Base-by-base conservation (phyloP, 805 yeast genomes). In the Danielozyma ontarioensis region DNA sequence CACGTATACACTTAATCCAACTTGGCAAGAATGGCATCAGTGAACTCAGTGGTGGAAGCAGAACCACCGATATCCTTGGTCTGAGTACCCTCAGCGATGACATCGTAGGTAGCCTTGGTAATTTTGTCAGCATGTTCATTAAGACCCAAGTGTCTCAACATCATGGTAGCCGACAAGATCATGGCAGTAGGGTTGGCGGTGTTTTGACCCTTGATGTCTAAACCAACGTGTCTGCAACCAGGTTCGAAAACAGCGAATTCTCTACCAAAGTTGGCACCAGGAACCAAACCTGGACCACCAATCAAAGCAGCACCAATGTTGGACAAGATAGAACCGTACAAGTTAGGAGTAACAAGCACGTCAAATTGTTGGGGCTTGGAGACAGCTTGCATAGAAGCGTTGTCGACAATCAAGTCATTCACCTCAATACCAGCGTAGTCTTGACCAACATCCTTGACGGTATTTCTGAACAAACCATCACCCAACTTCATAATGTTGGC, bases 351-450 rank as follows among this genome's bases (percentile, higher is more conserved):
- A 45, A 93, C 97, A 69, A 90, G 76, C 37, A 93, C 97, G 62
- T 93, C 97, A 57, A 90, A 90, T 72, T 90, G 97, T 68, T 90
- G 96, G 50, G 97, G 97, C 68, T 83, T 76, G 39, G 97, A 89
- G 44, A 90, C 98, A 39, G 97, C 96, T 74, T 90, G 97, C 98
- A 90, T 93, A 41, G 97, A 87, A 42, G 97, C 97, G 62, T 90
- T 90, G 70, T 90, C 98, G 51, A 90, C 97, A 68, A 90, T 93
- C 78, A 93, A 85, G 66, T 89, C 95, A 64, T 80, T 81, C 50
- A 81, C 86, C 42, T 73, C 75, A 46, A 90, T 76, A 39, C 80
- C 82, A 46, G 95, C 94, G 69, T 84, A 84, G 65, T 83, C 90
- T 52, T 78, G 80, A 45, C 77, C 83, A 47, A 93, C 80, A 50